phyloP scores from a whole-genome alignment of 495 filamentous ascomycete genomes.

The Talaromyces wortmannii region DNA sequence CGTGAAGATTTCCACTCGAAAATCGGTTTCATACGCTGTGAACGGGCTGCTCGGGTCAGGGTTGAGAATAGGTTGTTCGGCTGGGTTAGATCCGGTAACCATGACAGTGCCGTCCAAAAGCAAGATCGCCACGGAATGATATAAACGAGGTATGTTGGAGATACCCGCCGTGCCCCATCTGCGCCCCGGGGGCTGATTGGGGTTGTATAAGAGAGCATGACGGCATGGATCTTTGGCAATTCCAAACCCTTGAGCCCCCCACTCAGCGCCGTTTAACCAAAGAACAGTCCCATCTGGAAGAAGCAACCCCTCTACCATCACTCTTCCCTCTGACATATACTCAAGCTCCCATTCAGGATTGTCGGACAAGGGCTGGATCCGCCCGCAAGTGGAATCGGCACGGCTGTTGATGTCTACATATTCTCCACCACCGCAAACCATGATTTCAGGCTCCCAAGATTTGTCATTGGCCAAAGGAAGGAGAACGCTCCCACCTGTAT shows the following conservation, averaged over 20 bases:
- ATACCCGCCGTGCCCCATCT: conserved; percentile 45
- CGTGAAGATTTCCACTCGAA: conserved; percentile 54
- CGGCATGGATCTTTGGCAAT: conserved; percentile 44
- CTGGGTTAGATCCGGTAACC: conserved; percentile 52
- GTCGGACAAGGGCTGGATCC: conserved; percentile 44
- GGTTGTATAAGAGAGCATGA: conserved; percentile 54
- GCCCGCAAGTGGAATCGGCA: conserved; percentile 52
- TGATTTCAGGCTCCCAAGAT: conserved; percentile 44
- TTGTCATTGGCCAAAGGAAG: conserved; percentile 47
- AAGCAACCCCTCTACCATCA: conserved; percentile 53
- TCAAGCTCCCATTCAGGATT: conserved; percentile 56
- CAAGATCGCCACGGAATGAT: conserved; percentile 43
- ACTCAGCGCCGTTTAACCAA: conserved; percentile 51
- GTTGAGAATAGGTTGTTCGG: conserved; percentile 45
- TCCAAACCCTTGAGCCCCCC: conserved; percentile 54
- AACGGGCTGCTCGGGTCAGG: conserved; percentile 18
- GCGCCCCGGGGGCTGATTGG: conserved; percentile 36
- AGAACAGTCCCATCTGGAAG: conserved; percentile 56
- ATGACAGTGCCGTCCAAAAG: conserved; percentile 45
- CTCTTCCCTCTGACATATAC: conserved; percentile 53
- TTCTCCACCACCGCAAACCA: conserved; percentile 57
- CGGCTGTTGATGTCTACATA: conserved; percentile 56
- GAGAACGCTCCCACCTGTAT: conserved; percentile 54
- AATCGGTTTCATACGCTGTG: conserved; percentile 45
- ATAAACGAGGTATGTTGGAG: conserved; percentile 42